Percentiles rank a stretch among this genome's conserved stretches.
These are phyloP conservation scores for Plasmodium vivax DNA, from an alignment of 169 alveolate genomes.

Conservation along the genomic window DNA sequence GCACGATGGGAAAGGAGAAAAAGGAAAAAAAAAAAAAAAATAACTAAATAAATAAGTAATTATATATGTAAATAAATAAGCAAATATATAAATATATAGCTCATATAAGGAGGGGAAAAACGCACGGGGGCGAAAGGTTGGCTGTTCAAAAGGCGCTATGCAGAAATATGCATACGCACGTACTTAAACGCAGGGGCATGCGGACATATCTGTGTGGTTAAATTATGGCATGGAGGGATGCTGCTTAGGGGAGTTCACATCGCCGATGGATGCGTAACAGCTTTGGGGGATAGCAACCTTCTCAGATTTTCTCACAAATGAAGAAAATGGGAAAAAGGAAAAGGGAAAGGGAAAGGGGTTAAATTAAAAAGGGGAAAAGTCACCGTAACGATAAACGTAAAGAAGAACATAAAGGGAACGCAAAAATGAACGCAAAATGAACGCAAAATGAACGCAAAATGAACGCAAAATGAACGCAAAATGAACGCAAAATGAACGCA, in stretches of 20 bases:
- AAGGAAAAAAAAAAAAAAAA: background rate
- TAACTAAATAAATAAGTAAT: background rate
- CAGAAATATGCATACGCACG: background rate
- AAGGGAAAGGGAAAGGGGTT: background rate
- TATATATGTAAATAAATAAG: background rate
- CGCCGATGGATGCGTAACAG: background rate
- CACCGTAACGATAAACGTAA: background rate
- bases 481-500: background rate
- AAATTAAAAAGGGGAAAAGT: background rate
- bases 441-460: background rate
- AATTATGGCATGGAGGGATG: background rate
- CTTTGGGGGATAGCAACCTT: background rate
- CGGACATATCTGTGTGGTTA: background rate
- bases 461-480: too few species aligned
- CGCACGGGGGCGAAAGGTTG: background rate
- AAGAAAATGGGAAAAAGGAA: background rate
- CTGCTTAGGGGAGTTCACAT: background rate
- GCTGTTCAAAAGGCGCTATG: background rate
- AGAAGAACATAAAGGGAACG: background rate
- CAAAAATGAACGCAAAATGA: background rate
- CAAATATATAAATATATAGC: background rate
- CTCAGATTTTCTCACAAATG: background rate
- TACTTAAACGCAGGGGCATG: background rate
- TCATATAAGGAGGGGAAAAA: background rate
- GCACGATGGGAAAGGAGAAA: background rate